Evolutionary conservation across 1,284 basidiomycete genomes (phyloP).

Genomic region (Moesziomyces aphidis): DNA sequence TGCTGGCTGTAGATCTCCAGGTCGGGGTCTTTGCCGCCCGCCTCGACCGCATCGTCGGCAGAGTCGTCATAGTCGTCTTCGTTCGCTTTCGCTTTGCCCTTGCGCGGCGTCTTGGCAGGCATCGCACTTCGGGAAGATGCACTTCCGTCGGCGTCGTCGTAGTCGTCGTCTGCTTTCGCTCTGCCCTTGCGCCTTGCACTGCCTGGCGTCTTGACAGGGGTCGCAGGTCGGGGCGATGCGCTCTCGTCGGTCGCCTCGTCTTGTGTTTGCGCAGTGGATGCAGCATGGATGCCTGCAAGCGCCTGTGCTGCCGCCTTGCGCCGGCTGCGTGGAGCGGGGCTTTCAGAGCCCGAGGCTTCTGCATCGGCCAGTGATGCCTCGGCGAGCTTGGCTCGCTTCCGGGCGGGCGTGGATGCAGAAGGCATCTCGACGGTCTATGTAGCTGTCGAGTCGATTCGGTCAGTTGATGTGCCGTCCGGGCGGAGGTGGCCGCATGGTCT

Average conservation of each 20-base stretch:
- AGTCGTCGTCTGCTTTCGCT: constrained; percentile 2
- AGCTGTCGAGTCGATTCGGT: constrained; percentile 5
- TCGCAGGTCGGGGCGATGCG: background rate
- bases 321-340: too few species aligned
- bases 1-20: constrained; percentile 17
- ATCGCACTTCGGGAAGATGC: background rate
- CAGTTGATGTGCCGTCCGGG: background rate
- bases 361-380: background rate
- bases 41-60: background rate
- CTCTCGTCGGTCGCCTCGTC: background rate
- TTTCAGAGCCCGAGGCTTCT: background rate
- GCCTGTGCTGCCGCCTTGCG: background rate
- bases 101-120: background rate
- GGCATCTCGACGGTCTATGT: constrained; percentile 14
- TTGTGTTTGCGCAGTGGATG: background rate
- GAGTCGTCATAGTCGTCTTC: constrained; percentile 8
- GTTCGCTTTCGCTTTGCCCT: too few species aligned
- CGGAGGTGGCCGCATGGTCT: too few species aligned
- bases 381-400: constrained; percentile 23
- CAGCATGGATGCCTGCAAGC: background rate
- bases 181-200: constrained; percentile 20
- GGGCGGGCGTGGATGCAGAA: constrained; percentile 13
- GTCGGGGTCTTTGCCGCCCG: constrained; percentile 12
- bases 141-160: constrained; percentile 1
- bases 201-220: background rate